Evolutionary conservation across 2,329 filamentous ascomycete genomes (phyloP).

Genomic region (Chrysoporthe austroafricana): DNA sequence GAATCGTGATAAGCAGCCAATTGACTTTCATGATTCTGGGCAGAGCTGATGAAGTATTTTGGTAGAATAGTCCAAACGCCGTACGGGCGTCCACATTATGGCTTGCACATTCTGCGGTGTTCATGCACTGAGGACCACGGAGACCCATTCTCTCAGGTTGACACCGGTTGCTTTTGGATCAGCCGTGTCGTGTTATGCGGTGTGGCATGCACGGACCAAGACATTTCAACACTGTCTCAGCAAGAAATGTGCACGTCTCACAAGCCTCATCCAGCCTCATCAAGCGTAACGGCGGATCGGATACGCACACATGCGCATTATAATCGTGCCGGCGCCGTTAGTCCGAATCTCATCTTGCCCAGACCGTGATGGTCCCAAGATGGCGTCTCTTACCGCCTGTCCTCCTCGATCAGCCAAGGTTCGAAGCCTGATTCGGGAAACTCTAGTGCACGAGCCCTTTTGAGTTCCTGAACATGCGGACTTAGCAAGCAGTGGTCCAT

Average conservation of each 20-base stretch:
- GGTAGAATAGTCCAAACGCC: neutral
- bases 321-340: constrained; percentile 4
- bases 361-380: neutral
- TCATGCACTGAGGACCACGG: constrained; percentile 10
- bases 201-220: constrained; percentile 23
- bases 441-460: neutral
- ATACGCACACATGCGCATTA: constrained; percentile 18
- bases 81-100: neutral
- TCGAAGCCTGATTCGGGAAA: neutral
- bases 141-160: constrained; percentile 15
- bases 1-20: neutral
- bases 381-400: constrained; percentile 12
- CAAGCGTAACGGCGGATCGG: constrained; percentile 27
- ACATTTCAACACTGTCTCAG: constrained; percentile 26
- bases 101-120: neutral
- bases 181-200: constrained; percentile 17
- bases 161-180: constrained; percentile 20
- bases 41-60: neutral
- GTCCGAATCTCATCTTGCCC: neutral
- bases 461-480: neutral
- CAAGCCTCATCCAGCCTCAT: constrained; percentile 25
- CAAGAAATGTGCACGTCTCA: constrained; percentile 21
- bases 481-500: neutral
- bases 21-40: neutral
- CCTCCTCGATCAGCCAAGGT: neutral